Conservation (phyloP, 495 filamentous ascomycete species). For the Xylaria venustula region DNA sequence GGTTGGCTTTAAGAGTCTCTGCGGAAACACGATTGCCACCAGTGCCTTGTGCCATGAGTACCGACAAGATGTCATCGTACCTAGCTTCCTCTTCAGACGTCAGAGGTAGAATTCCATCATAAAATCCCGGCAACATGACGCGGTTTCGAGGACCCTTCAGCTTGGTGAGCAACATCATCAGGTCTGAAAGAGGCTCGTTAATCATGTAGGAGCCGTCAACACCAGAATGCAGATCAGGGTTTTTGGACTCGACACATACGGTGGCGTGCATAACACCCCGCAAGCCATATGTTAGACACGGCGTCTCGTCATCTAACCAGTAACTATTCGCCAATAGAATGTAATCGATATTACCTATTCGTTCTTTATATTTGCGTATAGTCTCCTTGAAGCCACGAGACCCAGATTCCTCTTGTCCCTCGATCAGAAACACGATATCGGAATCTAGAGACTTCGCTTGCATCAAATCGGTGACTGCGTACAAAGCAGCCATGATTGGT, state of each 20-base stretch:
- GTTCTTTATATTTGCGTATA: conserved; percentile 70
- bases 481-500: conserved; percentile 86
- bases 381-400: conserved; percentile 84
- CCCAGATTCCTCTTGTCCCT: conserved; percentile 95
- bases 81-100: conserved; percentile 74
- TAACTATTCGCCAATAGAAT: conserved; percentile 95
- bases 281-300: conserved; percentile 91
- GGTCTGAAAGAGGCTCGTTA: conserved; percentile 86
- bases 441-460: conserved; percentile 74
- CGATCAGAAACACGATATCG: conserved; percentile 89
- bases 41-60: conserved; percentile 67
- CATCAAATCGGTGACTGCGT: conserved; percentile 83
- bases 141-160: conserved; percentile 68
- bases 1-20: conserved; percentile 66
- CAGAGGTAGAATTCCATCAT: conserved; percentile 74
- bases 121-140: conserved; percentile 71
- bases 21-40: conserved; percentile 56
- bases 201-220: conserved; percentile 88
- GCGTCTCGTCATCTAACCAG: conserved; percentile 94
- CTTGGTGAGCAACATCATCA: conserved; percentile 75
- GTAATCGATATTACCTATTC: conserved; percentile 88
- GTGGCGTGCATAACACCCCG: conserved; percentile 95
- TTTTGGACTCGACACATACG: conserved; percentile 76
- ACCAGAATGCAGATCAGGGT: conserved; percentile 90
- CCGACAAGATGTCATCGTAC: conserved; percentile 78